Conservation (phyloP, 2,329 filamentous ascomycete genomes). For the Ambrosiella cleistominuta region DNA sequence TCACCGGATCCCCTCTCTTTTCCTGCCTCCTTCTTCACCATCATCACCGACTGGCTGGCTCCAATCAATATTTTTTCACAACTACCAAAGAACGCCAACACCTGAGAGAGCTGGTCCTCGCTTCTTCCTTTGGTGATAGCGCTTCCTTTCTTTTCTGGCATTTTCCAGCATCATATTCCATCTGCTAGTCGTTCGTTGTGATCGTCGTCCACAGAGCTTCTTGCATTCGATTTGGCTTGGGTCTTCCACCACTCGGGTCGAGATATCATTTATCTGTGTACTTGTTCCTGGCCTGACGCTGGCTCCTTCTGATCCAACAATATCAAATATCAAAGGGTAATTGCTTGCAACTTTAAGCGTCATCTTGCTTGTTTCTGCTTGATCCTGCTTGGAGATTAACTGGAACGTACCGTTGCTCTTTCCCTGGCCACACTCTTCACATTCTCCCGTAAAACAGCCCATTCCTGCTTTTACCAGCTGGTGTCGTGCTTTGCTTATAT, state of each 20-base stretch:
- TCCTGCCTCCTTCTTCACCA: neutral
- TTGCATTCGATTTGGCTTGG: neutral
- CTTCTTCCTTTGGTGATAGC: slow-evolving; percentile 9
- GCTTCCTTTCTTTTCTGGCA: slow-evolving; percentile 4
- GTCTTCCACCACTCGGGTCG: neutral
- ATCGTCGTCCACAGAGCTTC: neutral
- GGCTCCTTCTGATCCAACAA: neutral
- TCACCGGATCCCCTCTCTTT: neutral
- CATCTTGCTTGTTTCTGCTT: neutral
- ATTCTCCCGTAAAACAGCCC: neutral
- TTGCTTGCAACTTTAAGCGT: neutral
- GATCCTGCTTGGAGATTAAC: neutral
- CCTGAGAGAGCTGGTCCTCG: neutral
- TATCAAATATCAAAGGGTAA: neutral
- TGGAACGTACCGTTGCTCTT: neutral
- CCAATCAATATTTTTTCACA: neutral
- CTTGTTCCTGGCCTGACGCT: neutral
- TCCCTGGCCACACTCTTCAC: neutral
- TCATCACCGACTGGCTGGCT: neutral
- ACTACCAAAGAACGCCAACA: neutral
- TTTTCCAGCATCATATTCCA: neutral
- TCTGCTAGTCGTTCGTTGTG: neutral
- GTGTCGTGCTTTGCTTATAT: neutral
- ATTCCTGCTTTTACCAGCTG: neutral
- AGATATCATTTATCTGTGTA: neutral